Evolutionary conservation across 495 filamentous ascomycete genomes (phyloP).

Genomic region (Paragyromitra xinjiangensis): DNA sequence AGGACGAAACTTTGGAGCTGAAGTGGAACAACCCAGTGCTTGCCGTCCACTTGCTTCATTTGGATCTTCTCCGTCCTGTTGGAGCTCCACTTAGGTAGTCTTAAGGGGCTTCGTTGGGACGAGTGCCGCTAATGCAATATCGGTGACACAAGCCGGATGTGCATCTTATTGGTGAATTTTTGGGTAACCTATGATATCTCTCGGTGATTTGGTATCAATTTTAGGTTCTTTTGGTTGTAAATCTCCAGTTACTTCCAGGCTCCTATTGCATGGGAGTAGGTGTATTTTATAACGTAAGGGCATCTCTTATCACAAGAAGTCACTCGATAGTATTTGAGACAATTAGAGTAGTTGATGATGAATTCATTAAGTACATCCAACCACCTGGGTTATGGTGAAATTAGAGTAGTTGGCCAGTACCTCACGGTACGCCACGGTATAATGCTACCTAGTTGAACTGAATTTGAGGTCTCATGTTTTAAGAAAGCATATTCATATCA

Average conservation of each 20-base stretch:
- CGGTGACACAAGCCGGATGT: not conserved
- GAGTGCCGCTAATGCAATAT: not conserved
- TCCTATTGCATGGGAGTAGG: not conserved
- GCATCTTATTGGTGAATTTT: not conserved
- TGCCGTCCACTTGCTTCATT: not conserved
- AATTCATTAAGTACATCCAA: too few species aligned
- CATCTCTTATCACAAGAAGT: not conserved
- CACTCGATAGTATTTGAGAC: not conserved
- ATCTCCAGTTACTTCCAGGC: not conserved
- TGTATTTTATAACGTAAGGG: not conserved
- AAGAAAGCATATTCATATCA: too few species aligned
- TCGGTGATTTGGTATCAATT: not conserved
- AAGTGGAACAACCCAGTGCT: not conserved
- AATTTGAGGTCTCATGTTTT: too few species aligned
- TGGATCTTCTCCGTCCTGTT: not conserved
- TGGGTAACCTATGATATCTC: not conserved
- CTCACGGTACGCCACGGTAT: too few species aligned
- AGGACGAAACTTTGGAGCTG: conserved; percentile 1
- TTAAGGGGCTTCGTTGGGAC: not conserved
- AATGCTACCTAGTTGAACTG: too few species aligned
- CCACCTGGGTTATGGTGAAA: too few species aligned
- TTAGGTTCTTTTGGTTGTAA: not conserved
- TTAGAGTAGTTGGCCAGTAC: too few species aligned
- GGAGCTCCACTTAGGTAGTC: not conserved
- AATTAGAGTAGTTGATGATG: too few species aligned